These are phyloP conservation scores for Verticillium nubilum DNA, from an alignment of 2,329 filamentous ascomycete genomes.

Conservation along the genomic window DNA sequence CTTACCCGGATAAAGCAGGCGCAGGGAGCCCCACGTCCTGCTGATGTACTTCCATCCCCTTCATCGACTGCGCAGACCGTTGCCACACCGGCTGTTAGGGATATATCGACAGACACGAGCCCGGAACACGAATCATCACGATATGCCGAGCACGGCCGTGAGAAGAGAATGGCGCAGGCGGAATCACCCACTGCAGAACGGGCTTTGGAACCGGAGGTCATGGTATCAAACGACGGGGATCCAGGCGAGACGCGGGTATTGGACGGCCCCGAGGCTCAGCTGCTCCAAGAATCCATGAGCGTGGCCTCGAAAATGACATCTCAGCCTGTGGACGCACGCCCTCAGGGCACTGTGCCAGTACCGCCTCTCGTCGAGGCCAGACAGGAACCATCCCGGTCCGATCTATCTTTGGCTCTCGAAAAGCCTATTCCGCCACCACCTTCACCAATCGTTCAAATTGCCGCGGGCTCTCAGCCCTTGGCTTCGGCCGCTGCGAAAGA, in stretches of 20 bases:
- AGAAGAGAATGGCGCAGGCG: conserved; percentile 22
- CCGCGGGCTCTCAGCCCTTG: conserved; percentile 12
- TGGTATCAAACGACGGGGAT: conserved; percentile 4
- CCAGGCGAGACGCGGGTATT: conserved; percentile 10
- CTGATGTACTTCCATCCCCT: conserved; percentile 39
- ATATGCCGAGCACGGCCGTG: conserved; percentile 43
- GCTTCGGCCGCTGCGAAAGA: conserved; percentile 12
- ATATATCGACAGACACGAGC: conserved; percentile 68
- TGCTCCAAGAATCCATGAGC: conserved; percentile 34
- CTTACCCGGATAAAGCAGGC: not conserved
- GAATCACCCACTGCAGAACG: conserved; percentile 19
- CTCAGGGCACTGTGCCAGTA: not conserved
- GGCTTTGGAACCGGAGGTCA: conserved; percentile 4
- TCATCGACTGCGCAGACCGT: conserved; percentile 68
- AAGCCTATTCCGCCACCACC: not conserved
- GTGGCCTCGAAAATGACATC: not conserved
- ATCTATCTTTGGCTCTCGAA: not conserved
- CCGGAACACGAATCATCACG: conserved; percentile 62
- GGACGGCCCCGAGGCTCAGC: conserved; percentile 35
- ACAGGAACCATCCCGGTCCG: not conserved
- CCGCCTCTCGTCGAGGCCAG: not conserved
- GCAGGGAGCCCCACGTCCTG: not conserved
- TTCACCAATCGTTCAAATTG: conserved; percentile 1
- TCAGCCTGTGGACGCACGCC: not conserved
- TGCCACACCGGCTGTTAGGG: conserved; percentile 63